Percentiles rank a stretch among this genome's conserved stretches.
Evolutionary conservation across 2,329 filamentous ascomycete genomes (phyloP).

Genomic region (Nakataea oryzae): DNA sequence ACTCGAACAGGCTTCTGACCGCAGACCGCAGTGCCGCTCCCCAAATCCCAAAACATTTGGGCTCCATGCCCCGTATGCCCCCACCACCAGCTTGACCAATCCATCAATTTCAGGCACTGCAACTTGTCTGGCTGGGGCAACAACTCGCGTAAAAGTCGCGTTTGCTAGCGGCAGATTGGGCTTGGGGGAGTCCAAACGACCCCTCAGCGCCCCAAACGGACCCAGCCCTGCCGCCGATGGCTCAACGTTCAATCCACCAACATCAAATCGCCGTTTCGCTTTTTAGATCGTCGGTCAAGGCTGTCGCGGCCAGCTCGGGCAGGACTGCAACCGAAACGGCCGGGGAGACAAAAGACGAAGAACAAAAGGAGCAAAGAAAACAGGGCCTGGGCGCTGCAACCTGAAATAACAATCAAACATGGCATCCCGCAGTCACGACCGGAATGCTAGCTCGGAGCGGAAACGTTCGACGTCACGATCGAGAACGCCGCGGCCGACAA

Average conservation of each 20-base stretch:
- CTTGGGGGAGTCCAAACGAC: too few relatives aligned
- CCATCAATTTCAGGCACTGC: neutral
- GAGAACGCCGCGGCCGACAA: constrained; percentile 70
- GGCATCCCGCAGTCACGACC: neutral
- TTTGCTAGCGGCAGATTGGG: too few relatives aligned
- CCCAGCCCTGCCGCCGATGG: too few relatives aligned
- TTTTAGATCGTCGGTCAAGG: neutral
- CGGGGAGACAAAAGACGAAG: too few relatives aligned
- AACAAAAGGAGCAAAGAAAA: neutral
- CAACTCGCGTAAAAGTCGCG: too few relatives aligned
- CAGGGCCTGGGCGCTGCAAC: neutral
- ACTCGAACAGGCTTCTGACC: too few relatives aligned
- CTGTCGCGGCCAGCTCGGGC: neutral
- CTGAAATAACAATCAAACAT: neutral
- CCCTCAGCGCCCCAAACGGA: too few relatives aligned
- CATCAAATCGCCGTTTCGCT: neutral
- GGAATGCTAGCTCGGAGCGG: constrained; percentile 5
- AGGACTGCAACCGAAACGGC: too few relatives aligned
- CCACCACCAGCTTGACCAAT: neutral
- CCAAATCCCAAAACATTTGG: neutral
- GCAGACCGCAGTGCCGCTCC: too few relatives aligned
- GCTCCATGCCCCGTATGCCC: neutral
- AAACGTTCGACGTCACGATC: constrained; percentile 50
- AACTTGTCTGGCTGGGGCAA: neutral
- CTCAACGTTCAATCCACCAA: neutral